Percentiles rank a stretch among this genome's conserved stretches.
Conservation (phyloP, 495 filamentous ascomycete genomes). For the Articulospora tetracladia region DNA sequence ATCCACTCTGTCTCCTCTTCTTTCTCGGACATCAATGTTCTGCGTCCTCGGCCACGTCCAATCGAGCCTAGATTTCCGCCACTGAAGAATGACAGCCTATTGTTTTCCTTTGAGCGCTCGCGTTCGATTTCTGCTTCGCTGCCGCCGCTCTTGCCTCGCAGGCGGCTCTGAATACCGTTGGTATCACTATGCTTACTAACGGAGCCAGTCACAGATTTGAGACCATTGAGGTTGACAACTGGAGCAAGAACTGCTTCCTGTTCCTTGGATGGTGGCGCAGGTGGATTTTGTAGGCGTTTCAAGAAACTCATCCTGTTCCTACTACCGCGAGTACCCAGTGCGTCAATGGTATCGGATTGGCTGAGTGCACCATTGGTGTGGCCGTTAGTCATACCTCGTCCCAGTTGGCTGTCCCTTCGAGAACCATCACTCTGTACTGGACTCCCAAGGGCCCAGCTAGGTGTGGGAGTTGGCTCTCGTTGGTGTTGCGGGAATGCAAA, state of each 20-base stretch:
- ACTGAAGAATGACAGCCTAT: not conserved
- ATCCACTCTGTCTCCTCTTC: not conserved
- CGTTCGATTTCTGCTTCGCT: not conserved
- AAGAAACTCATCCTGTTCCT: conserved; percentile 3
- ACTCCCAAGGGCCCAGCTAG: conserved; percentile 4
- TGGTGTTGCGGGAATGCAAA: conserved; percentile 35
- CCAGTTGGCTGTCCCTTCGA: not conserved
- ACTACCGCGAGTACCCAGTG: conserved; percentile 2
- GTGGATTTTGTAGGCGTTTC: not conserved
- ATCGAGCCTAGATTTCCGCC: not conserved
- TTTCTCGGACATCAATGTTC: not conserved
- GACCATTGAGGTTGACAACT: conserved; percentile 6
- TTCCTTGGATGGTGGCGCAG: not conserved
- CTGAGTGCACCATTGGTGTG: conserved; percentile 19
- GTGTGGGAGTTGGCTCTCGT: conserved; percentile 1
- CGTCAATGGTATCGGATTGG: conserved; percentile 18
- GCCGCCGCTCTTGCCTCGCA: not conserved
- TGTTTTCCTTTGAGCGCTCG: not conserved
- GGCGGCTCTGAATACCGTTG: not conserved
- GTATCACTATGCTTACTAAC: not conserved
- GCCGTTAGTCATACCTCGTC: conserved; percentile 1
- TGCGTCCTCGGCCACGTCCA: not conserved
- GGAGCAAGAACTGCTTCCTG: not conserved
- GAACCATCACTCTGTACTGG: conserved; percentile 3
- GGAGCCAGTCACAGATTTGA: not conserved